Evolutionary conservation across 345 rosid genomes (phyloP).

Genomic region (Odontarrhena argentea): DNA sequence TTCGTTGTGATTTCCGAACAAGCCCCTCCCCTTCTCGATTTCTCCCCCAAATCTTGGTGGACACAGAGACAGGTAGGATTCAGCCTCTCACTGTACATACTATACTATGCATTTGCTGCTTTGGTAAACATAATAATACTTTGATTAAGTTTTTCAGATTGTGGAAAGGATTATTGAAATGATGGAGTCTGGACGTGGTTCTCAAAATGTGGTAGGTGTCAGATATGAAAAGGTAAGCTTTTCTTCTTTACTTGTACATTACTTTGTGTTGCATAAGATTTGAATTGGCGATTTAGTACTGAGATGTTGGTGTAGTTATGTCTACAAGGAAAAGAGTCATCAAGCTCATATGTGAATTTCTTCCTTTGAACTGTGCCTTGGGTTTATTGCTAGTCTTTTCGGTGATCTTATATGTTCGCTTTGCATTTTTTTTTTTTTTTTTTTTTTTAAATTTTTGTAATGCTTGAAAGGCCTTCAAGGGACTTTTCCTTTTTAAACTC

Average conservation of each 20-base stretch:
- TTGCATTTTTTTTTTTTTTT: too few relatives aligned
- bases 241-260: neutral
- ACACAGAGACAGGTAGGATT: slow-evolving; percentile 56
- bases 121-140: neutral
- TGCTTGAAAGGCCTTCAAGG: too few relatives aligned
- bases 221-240: slow-evolving; percentile 61
- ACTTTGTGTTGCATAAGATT: too few relatives aligned
- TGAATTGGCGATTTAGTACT: too few relatives aligned
- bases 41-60: slow-evolving; percentile 46
- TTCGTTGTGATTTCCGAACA: slow-evolving; percentile 51
- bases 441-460: too few relatives aligned
- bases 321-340: too few relatives aligned
- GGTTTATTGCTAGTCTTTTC: too few relatives aligned
- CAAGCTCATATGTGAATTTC: too few relatives aligned
- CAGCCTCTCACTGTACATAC: neutral
- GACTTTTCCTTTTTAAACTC: neutral
- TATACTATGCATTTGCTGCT: neutral
- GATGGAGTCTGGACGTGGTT: slow-evolving; percentile 29
- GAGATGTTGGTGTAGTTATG: too few relatives aligned
- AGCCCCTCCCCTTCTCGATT: slow-evolving; percentile 50
- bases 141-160: slow-evolving; percentile 48
- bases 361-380: too few relatives aligned
- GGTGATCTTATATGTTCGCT: too few relatives aligned
- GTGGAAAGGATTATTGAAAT: slow-evolving; percentile 55
- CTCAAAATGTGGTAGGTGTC: slow-evolving; percentile 51